Base-by-base conservation (phyloP, 352 stramenopile species). In the Phytopythium mirpurense region DNA sequence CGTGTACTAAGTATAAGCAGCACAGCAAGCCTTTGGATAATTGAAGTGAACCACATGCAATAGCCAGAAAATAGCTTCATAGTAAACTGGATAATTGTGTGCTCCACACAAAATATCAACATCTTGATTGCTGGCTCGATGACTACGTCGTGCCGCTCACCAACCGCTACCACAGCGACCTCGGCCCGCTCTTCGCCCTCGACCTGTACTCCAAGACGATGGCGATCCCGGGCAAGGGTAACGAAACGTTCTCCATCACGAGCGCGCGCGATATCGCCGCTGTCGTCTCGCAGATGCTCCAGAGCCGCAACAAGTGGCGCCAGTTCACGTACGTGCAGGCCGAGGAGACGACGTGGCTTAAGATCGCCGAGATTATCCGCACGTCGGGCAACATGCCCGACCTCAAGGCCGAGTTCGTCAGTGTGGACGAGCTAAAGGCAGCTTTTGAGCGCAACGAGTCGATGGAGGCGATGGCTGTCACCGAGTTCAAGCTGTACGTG, bases 311-410 rank as follows among this genome's bases (percentile, higher is more conserved):
- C 46, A 71, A 63, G 49, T 79, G 66, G 66, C 59, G 54, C 37
- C 52, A 31, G 1, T 67, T 63, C 48, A 71, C 59, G 10, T 67
- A 66, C 42, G 16, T 76, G 2, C 66, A 72, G 54, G 67, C 58
- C n/a, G 53, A 62, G 45, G 32, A 71, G 54, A 70, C 59, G 34
- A 70, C 70, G 43, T 75, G 60, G 66, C 31, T 68, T 18, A 10
- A 71, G n/a, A 2, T 74, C 5, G 68, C 54, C 0, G 58, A 74
- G 29, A 2, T 47, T 10, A 27, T 74, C 29, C 67, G 65, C 36
- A 63, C 49, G 15, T 35, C 27, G 14, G 59, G 57, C 7, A 56
- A 56, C 5, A 35, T 69, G 19, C 23, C 51, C 15, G 56, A 72
- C 11, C 48, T 74, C 8, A 60, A 66, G 27, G 18, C 69, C 8